Base-by-base conservation (phyloP, 257 asterid species). In the Orobanche coerulescens region DNA sequence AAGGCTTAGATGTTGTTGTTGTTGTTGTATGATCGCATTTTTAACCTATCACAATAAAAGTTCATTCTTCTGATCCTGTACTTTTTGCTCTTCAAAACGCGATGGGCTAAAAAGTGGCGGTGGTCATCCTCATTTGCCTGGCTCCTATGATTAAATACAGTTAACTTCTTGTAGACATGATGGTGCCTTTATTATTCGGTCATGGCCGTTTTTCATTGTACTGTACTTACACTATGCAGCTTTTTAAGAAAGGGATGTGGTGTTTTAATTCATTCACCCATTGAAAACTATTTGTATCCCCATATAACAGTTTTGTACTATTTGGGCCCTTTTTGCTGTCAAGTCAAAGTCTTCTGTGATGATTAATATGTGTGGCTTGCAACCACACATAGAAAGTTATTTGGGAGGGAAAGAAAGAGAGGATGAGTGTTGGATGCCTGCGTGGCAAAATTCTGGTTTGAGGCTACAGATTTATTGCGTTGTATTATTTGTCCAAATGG, bases 41-140 rank as follows among this genome's bases (percentile, higher is more conserved):
- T 23, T 39, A 57, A 57, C 33, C 61, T 53, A 61, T 14, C 44
- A 16, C 58, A 46, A 62, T 61, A 19, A 39, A 39, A 39, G n/a
- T 4, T 0, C 14, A 10, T 39, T 13, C 34, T 44, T 14, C 12
- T n/a, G 12, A 11, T 46, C 20, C 18, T 46, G 20, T 62, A 25
- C 43, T 33, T 9, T 36, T 60, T 28, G 14, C 54, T 25, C 43
- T 15, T 42, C 6, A 16, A 16, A 36, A 28, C 4, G 19, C 23
- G 15, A 10, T 39, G 44, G 44, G 44, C 44, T 13, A 39, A 39
- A 36, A 36, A 11, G 42, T 36, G 42, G 28, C 6, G 8, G 42
- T 14, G 26, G 39, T 18, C 54, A 48, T 56, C 63, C 30, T 59
- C 49, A 14, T 33, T 34, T 44, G 30, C 26, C 26, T 14, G 52